A percentile compares a stretch with the other conserved stretches of the same genome.
phyloP scores from a whole-genome alignment of 2,329 filamentous ascomycete genomes.

The Diplocarpon mali region DNA sequence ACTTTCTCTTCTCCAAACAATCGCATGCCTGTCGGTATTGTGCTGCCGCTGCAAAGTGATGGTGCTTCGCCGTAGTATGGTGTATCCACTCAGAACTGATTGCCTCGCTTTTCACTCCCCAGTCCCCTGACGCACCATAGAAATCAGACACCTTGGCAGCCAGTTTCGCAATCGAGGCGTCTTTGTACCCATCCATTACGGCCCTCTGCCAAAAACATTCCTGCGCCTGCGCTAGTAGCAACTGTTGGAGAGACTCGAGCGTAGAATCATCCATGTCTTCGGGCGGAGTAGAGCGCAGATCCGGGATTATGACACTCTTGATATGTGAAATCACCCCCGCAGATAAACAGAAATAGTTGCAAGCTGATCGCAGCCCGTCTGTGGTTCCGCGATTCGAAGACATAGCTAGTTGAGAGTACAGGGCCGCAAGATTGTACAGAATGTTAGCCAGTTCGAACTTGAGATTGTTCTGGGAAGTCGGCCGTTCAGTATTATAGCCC shows the following conservation, averaged over 20 bases:
- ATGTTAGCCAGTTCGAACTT: constrained; percentile 85
- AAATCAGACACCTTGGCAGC: constrained; percentile 86
- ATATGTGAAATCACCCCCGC: constrained; percentile 77
- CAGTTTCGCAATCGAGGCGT: constrained; percentile 82
- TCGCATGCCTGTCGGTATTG: constrained; percentile 88
- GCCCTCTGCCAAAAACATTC: constrained; percentile 99
- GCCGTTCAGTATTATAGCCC: constrained; percentile 75
- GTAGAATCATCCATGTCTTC: constrained; percentile 94
- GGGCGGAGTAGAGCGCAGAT: constrained; percentile 72
- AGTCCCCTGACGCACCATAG: constrained; percentile 75
- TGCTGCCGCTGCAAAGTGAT: constrained; percentile 91
- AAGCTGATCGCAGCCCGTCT: constrained; percentile 78
- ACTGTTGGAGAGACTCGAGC: constrained; percentile 68
- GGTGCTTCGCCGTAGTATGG: constrained; percentile 92
- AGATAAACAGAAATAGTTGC: constrained; percentile 79
- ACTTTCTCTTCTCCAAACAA: constrained; percentile 84
- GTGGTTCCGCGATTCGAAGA: constrained; percentile 65
- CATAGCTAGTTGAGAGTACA: constrained; percentile 87
- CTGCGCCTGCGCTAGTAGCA: constrained; percentile 86
- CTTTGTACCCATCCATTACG: constrained; percentile 86
- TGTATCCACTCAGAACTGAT: constrained; percentile 96
- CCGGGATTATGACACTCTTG: constrained; percentile 64
- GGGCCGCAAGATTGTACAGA: constrained; percentile 82
- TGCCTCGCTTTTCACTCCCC: constrained; percentile 77
- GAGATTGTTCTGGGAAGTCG: constrained; percentile 54